Percentiles rank a stretch among this genome's conserved stretches.
Evolutionary conservation across 306 rosid genomes (phyloP).

Genomic region (Malus sylvestris): DNA sequence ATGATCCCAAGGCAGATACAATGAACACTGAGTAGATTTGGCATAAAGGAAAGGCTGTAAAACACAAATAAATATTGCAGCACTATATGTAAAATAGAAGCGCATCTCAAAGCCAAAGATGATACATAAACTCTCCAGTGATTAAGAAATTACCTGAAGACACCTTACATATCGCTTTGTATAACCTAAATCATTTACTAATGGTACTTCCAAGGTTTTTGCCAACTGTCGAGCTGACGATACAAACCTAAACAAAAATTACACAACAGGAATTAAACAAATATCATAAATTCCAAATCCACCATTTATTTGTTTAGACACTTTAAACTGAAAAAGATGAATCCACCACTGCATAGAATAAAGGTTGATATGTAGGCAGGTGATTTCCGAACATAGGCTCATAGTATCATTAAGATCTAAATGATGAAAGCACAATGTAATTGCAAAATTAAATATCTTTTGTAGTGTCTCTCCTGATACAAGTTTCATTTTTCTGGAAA

Average conservation of each 20-base stretch:
- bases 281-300: not conserved
- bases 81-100: not conserved
- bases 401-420: not conserved
- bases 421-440: not conserved
- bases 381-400: not conserved
- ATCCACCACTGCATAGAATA: not conserved
- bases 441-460: not conserved
- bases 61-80: not conserved
- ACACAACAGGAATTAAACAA: not conserved
- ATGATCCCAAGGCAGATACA: not conserved
- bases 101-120: not conserved
- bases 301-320: not conserved
- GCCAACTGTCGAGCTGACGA: conserved; percentile 92
- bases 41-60: not conserved
- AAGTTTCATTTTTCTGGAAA: not conserved
- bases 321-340: not conserved
- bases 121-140: not conserved
- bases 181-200: conserved; percentile 98
- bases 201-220: conserved; percentile 96
- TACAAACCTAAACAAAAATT: conserved; percentile 61
- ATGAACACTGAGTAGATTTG: not conserved
- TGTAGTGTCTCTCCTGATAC: not conserved
- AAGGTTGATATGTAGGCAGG: not conserved
- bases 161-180: conserved; percentile 98
- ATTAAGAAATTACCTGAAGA: conserved; percentile 64